Conservation (phyloP, 1,284 basidiomycete species). For the Amylostereum areolatum region DNA sequence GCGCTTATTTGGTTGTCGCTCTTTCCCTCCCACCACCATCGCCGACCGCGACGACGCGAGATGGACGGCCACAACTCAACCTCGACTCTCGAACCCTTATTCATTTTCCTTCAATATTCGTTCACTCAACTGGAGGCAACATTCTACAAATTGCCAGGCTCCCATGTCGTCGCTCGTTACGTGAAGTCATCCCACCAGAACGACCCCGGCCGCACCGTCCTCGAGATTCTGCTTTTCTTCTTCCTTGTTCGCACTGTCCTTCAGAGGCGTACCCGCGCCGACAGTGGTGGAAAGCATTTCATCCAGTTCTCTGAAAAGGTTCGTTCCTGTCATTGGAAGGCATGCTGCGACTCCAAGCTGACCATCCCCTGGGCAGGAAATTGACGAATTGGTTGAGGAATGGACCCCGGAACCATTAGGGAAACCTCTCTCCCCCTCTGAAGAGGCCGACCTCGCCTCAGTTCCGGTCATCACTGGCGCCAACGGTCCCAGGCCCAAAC, state of each 20-base stretch:
- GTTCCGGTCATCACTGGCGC: slow-evolving; percentile 81
- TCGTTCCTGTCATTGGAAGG: slow-evolving; percentile 12
- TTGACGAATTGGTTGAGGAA: slow-evolving; percentile 94
- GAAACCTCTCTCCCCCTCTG: slow-evolving; percentile 51
- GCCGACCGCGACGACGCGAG: slow-evolving; percentile 13
- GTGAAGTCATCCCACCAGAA: slow-evolving; percentile 87
- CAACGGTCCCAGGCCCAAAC: slow-evolving; percentile 78
- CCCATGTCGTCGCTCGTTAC: slow-evolving; percentile 86
- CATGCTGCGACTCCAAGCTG: background rate
- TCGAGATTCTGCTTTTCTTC: slow-evolving; percentile 86
- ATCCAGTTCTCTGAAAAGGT: slow-evolving; percentile 91
- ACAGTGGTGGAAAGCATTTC: slow-evolving; percentile 84
- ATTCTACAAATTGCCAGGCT: slow-evolving; percentile 81
- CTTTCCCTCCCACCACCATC: slow-evolving; percentile 9
- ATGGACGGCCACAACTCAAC: slow-evolving; percentile 29
- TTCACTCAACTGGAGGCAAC: slow-evolving; percentile 49
- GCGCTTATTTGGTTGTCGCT: background rate
- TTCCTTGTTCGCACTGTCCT: slow-evolving; percentile 89
- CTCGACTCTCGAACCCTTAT: slow-evolving; percentile 48
- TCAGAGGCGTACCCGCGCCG: slow-evolving; percentile 85
- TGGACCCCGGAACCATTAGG: slow-evolving; percentile 89
- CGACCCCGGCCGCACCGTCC: slow-evolving; percentile 86
- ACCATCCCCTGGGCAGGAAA: slow-evolving; percentile 59
- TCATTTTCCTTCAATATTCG: slow-evolving; percentile 51
- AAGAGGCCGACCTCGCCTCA: slow-evolving; percentile 65